These are phyloP conservation scores for Backusella psychrophila DNA, from an alignment of 192 early-diverging fungal species.

Conservation along the genomic window DNA sequence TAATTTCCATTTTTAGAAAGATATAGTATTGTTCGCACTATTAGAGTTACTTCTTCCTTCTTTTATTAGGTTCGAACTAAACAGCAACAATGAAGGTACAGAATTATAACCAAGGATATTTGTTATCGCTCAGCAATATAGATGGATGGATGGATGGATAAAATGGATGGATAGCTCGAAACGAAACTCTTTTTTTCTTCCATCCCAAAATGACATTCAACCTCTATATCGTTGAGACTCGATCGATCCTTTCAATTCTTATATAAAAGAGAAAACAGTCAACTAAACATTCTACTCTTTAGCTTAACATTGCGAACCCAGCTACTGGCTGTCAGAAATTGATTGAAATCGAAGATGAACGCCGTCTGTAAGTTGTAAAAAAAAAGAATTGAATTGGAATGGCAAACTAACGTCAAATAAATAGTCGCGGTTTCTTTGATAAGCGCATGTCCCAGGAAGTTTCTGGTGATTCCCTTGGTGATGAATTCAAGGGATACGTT, in stretches of 20 bases:
- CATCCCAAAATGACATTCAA: background rate
- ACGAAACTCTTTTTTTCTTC: background rate
- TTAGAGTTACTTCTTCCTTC: background rate
- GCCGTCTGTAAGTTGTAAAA: constrained; percentile 70
- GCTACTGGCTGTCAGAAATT: constrained; percentile 98
- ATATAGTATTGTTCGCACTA: background rate
- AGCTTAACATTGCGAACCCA: constrained; percentile 99
- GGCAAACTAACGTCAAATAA: background rate
- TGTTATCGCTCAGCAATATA: background rate
- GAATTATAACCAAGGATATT: background rate
- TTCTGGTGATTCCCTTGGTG: constrained; percentile 91
- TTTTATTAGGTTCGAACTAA: background rate
- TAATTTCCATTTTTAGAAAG: background rate
- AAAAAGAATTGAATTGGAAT: background rate
- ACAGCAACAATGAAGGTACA: constrained; percentile 1
- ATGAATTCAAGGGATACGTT: constrained; percentile 99
- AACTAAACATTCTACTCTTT: constrained; percentile 3
- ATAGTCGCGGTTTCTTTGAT: constrained; percentile 94
- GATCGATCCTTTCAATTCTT: background rate
- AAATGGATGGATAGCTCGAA: background rate
- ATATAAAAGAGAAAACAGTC: background rate
- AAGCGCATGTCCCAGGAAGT: constrained; percentile 98
- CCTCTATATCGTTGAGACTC: background rate
- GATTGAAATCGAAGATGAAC: constrained; percentile 98
- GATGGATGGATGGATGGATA: background rate